phyloP scores from a whole-genome alignment of 176 grass and related monocot genomes.

The Tillandsia fasciculata region DNA sequence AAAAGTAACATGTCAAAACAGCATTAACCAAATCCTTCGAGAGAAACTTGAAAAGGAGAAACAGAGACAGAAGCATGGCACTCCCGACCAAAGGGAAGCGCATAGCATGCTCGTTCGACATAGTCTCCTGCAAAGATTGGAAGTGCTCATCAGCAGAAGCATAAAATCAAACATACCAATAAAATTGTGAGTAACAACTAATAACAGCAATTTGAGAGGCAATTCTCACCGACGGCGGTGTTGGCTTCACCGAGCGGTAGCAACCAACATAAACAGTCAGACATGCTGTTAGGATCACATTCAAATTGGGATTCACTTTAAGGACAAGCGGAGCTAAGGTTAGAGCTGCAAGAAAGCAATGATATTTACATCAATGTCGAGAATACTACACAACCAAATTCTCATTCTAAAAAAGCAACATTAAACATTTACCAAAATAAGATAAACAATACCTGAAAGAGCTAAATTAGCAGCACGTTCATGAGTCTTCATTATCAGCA shows the following conservation, averaged over 20 bases:
- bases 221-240: slow-evolving; percentile 59
- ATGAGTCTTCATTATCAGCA: slow-evolving; percentile 40
- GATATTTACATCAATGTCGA: not conserved
- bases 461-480: slow-evolving; percentile 61
- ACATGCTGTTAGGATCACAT: slow-evolving; percentile 94
- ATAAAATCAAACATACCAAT: slow-evolving; percentile 1
- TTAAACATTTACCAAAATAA: slow-evolving; percentile 1
- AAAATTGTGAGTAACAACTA: not conserved
- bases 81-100: slow-evolving; percentile 88
- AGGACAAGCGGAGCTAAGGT: slow-evolving; percentile 72
- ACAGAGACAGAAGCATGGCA: slow-evolving; percentile 84
- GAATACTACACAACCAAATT: not conserved
- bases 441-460: slow-evolving; percentile 45
- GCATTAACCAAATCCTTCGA: slow-evolving; percentile 92
- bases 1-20: slow-evolving; percentile 89
- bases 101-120: slow-evolving; percentile 98
- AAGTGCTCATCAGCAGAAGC: not conserved
- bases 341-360: slow-evolving; percentile 38
- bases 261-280: slow-evolving; percentile 91
- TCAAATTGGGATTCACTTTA: slow-evolving; percentile 73
- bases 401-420: slow-evolving; percentile 4
- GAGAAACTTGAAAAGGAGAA: slow-evolving; percentile 87
- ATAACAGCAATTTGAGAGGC: not conserved
- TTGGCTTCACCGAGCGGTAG: slow-evolving; percentile 82
- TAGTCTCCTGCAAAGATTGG: slow-evolving; percentile 56